Conservation (phyloP, 2,329 filamentous ascomycete species). For the Curvularia sp. region DNA sequence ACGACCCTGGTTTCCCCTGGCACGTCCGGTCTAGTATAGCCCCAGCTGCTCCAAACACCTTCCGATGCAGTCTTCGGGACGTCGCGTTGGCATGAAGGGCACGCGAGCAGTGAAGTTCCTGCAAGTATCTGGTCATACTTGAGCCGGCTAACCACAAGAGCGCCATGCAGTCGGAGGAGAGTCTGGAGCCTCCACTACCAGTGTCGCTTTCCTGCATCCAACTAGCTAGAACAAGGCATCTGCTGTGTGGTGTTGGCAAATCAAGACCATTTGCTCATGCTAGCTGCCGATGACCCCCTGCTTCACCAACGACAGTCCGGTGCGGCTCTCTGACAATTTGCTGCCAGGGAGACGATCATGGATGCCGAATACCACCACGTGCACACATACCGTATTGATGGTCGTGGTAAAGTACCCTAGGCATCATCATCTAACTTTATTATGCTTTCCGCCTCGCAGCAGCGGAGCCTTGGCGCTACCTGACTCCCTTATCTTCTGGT, state of each 20-base stretch:
- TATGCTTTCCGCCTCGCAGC: constrained; percentile 2
- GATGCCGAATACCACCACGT: constrained; percentile 14
- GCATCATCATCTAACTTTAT: not conserved
- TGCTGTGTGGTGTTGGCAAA: constrained; percentile 26
- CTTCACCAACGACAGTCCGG: constrained; percentile 22
- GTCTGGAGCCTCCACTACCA: constrained; percentile 20
- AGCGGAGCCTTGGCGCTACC: constrained; percentile 1
- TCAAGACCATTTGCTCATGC: constrained; percentile 34
- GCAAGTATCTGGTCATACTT: not conserved
- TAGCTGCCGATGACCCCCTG: constrained; percentile 30
- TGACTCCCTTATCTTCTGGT: not conserved
- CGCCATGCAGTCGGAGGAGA: constrained; percentile 5
- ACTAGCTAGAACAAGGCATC: constrained; percentile 31
- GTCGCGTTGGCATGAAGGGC: constrained; percentile 6
- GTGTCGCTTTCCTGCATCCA: constrained; percentile 26
- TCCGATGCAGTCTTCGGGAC: constrained; percentile 11
- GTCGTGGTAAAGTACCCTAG: not conserved
- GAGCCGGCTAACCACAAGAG: constrained; percentile 10
- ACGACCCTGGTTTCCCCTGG: constrained; percentile 1
- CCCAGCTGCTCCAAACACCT: not conserved
- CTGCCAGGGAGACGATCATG: not conserved
- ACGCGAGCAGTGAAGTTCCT: constrained; percentile 8
- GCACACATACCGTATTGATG: constrained; percentile 8
- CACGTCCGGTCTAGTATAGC: not conserved
- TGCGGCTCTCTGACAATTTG: constrained; percentile 18